Evolutionary conservation across 306 rosid species (phyloP), one percentile per base, ranked within the genome.

Genomic region (Castanea sativa): DNA sequence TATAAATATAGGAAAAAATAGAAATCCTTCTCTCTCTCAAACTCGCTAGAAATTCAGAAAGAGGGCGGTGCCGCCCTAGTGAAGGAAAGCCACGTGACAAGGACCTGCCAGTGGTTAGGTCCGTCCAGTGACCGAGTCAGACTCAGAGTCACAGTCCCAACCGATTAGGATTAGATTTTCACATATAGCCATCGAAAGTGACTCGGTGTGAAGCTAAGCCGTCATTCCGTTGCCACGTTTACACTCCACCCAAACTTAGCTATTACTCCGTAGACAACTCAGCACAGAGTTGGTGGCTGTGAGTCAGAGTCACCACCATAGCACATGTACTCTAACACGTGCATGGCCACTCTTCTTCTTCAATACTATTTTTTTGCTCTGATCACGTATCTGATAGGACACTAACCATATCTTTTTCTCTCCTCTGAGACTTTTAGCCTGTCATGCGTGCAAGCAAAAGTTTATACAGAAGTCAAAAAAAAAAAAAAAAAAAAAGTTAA

Each of bases 1-100:
- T 1, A 11, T 5, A 23, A 2, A 11, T 7, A 9, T 41, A 41
- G 8, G 2, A 12, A 49, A 49, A 59, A 13, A 23, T 32, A 59
- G 13, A 59, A 2, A 9, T 16, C 9, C 61, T 41, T 23, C 1
- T 5, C 13, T 38, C 9, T 43, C 19, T 45, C 45, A 7, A n/a
- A 11, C n/a, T 14, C 45, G 0, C 27, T n/a, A 32, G 20, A 7
- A 35, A 23, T 51, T 13, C 53, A 59, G 43, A 25, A 19, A 8
- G 0, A 27, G 89, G 92, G 85, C 90, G 97, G 97, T 91, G 97
- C 90, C 96, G 79, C 33, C 18, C 13, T 58, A 19, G 56, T 49
- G 45, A 76, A 88, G 93, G 86, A 79, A 91, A 80, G 60, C 55
- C 86, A 76, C 75, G 81, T 76, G 87, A 89, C 71, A 87, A 59